Conservation (phyloP, 495 filamentous ascomycete genomes). For the Penicillium malachiteum region DNA sequence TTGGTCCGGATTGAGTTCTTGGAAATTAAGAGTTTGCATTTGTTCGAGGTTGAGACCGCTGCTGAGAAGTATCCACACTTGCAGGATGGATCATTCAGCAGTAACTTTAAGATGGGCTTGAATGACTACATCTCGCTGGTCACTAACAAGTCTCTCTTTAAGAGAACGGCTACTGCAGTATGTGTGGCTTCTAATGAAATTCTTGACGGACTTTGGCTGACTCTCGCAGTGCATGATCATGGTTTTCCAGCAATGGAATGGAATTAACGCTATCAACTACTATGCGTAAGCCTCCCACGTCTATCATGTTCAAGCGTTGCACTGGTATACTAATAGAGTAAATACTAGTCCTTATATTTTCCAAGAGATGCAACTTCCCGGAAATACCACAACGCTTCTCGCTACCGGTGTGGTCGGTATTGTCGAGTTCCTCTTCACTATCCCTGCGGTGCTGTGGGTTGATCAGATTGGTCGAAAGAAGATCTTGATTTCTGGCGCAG, state of each 20-base stretch:
- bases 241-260: slow-evolving; percentile 64
- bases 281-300: slow-evolving; percentile 25
- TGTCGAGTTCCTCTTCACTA: slow-evolving; percentile 70
- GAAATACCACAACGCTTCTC: slow-evolving; percentile 61
- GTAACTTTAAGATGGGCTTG: slow-evolving; percentile 30
- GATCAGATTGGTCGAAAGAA: slow-evolving; percentile 71
- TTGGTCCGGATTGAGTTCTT: slow-evolving; percentile 76
- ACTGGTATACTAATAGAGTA: too few species aligned
- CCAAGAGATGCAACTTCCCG: slow-evolving; percentile 32
- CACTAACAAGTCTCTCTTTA: slow-evolving; percentile 38
- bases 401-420: slow-evolving; percentile 75
- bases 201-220: slow-evolving; percentile 5
- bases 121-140: slow-evolving; percentile 33
- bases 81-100: slow-evolving; percentile 31
- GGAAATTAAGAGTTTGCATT: slow-evolving; percentile 73
- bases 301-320: too few species aligned
- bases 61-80: slow-evolving; percentile 43
- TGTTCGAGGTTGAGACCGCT: slow-evolving; percentile 71
- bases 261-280: slow-evolving; percentile 44
- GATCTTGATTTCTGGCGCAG: slow-evolving; percentile 70
- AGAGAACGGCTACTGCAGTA: slow-evolving; percentile 36
- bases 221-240: slow-evolving; percentile 31
- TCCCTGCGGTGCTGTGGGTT: slow-evolving; percentile 69
- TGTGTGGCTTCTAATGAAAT: slow-evolving; percentile 1
- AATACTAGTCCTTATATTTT: slow-evolving; percentile 37